Conservation (phyloP, 352 stramenopile species). For the Globisporangium middletonii region DNA sequence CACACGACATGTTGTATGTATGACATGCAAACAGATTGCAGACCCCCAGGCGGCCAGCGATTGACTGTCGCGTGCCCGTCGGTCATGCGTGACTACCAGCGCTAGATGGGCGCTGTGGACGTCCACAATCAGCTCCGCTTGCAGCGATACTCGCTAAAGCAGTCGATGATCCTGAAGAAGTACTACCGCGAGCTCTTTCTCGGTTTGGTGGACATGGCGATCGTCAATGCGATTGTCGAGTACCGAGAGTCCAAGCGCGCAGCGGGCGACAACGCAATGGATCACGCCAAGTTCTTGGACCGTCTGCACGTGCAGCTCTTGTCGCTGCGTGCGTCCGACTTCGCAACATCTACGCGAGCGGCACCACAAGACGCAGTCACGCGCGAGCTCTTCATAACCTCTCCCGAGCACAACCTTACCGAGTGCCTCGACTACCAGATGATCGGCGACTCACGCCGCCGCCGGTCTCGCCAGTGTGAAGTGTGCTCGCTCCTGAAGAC, state of each 20-base stretch:
- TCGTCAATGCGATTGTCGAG: background rate
- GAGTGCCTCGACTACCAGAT: background rate
- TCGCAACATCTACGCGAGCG: background rate
- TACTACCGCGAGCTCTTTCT: background rate
- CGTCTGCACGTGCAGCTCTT: background rate
- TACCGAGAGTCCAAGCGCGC: too few species aligned
- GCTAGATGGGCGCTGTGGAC: background rate
- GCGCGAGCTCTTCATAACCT: background rate
- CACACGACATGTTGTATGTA: too few species aligned
- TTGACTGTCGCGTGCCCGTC: too few species aligned
- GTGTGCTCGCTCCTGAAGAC: background rate
- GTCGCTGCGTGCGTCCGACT: background rate
- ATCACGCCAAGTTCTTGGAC: background rate
- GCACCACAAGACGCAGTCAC: background rate
- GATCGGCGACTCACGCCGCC: background rate
- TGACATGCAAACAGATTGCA: too few species aligned
- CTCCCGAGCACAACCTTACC: background rate
- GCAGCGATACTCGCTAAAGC: too few species aligned
- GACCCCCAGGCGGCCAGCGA: too few species aligned
- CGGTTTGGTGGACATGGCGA: background rate
- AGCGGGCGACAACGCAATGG: background rate
- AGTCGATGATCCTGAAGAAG: too few species aligned
- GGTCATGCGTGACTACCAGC: background rate
- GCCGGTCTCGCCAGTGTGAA: background rate
- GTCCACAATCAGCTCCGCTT: background rate